Evolutionary conservation across 768 basidiomycete genomes (phyloP), one percentile per base, ranked within the genome.

Genomic region (Coprinellus micaceus): DNA sequence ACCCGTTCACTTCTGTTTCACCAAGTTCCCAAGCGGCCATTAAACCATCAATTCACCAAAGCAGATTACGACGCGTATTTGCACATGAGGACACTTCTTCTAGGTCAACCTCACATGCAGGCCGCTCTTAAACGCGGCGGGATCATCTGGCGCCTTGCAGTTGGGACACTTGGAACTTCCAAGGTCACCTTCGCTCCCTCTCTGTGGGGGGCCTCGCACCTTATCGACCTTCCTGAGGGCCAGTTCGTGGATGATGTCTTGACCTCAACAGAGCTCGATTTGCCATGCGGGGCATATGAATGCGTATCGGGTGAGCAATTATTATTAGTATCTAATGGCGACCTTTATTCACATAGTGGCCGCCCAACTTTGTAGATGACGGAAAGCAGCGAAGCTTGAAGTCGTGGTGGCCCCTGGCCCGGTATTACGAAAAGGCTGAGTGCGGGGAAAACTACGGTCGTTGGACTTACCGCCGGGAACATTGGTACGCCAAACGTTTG

Each of bases 1-100:
- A 13, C 28, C 19, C 24, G 15, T 10, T 11, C 28, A 19, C n/a
- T 6, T 6, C 17, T 11, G 11, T 9, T 51, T 15, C 30, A 25
- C 2, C 19, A 5, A 9, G 19, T 28, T 6, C 46, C 46, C 17
- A 29, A 12, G 49, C 49, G 49, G 5, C 22, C 22, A 15, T 51
- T 25, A 13, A 22, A 51, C n/a, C 28, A 51, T 22, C 5, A 11
- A 1, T 51, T 51, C 28, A 51, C 49, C 11, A 2, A 24, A 10
- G 28, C 13, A n/a, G 49, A 51, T 36, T 51, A 51, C n/a, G 49
- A 51, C 28, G 24, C 26, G n/a, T 51, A 51, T 19, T 25, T 51
- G 6, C 13, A 36, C 28, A 25, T 28, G 9, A 25, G 49, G 36
- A 36, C 28, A 30, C 29, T 3, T 17, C 49, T 51, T 4, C 30